Conservation (phyloP, 169 alveolate genomes). For the Eimeria necatrix region DNA sequence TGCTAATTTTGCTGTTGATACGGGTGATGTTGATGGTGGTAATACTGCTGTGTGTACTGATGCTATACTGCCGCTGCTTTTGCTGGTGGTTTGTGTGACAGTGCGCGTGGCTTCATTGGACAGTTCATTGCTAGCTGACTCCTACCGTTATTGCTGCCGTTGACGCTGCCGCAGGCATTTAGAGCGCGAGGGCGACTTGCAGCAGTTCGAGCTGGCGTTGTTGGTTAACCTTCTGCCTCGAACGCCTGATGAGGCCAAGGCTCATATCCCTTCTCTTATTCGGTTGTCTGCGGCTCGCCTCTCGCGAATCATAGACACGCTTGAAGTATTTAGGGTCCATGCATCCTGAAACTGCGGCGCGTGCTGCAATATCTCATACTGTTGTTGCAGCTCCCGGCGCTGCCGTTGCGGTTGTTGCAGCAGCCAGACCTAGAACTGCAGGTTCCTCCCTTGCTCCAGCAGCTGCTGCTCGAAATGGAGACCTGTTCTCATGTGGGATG, state of each 20-base stretch:
- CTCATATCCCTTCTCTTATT: slow-evolving; percentile 85
- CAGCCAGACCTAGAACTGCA: not conserved
- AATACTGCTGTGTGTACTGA: not conserved
- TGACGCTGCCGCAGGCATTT: slow-evolving; percentile 85
- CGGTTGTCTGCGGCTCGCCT: slow-evolving; percentile 83
- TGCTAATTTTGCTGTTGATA: slow-evolving; percentile 3
- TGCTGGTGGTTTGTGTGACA: not conserved
- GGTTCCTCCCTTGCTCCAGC: not conserved
- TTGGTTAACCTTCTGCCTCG: slow-evolving; percentile 92
- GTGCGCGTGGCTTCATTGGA: not conserved
- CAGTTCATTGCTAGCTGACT: not conserved
- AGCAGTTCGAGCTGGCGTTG: slow-evolving; percentile 93
- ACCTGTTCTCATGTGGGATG: too few relatives aligned
- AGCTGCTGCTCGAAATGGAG: not conserved
- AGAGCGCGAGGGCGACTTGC: slow-evolving; percentile 91
- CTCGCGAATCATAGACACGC: slow-evolving; percentile 83
- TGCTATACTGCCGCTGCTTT: slow-evolving; percentile 26
- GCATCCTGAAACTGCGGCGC: slow-evolving; percentile 67
- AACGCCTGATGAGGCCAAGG: slow-evolving; percentile 93
- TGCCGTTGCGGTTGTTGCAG: slow-evolving; percentile 5
- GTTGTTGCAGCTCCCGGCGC: not conserved
- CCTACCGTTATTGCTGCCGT: slow-evolving; percentile 19
- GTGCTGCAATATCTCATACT: not conserved
- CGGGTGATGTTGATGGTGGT: not conserved
- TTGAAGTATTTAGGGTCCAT: slow-evolving; percentile 83